Conservation (phyloP, 768 basidiomycete genomes). For the Leucocoprinus birnbaumii region DNA sequence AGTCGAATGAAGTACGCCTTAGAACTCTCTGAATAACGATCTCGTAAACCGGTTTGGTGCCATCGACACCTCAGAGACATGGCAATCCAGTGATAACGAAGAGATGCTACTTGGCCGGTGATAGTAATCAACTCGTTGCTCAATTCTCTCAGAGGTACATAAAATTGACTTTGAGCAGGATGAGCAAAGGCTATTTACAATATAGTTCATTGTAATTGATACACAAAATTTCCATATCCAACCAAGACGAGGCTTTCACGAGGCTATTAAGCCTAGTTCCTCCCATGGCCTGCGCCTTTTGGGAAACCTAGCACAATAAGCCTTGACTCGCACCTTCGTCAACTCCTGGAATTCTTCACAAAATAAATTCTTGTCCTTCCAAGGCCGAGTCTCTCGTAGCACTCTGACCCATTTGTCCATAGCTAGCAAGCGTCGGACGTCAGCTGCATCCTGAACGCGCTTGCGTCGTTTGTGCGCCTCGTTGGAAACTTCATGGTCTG, state of each 20-base stretch:
- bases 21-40: slow-evolving; percentile 1
- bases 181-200: too few species aligned
- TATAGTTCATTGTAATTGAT: too few species aligned
- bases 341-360: slow-evolving; percentile 25
- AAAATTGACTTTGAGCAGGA: too few species aligned
- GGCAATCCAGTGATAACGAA: not conserved
- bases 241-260: not conserved
- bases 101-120: too few species aligned
- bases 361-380: slow-evolving; percentile 24
- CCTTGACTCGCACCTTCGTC: slow-evolving; percentile 25
- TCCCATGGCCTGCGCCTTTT: slow-evolving; percentile 21
- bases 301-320: slow-evolving; percentile 24
- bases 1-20: not conserved
- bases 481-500: slow-evolving; percentile 30
- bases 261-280: slow-evolving; percentile 24
- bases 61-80: not conserved
- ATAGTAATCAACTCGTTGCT: too few species aligned
- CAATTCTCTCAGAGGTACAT: too few species aligned
- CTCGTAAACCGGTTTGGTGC: not conserved
- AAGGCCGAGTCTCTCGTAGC: slow-evolving; percentile 12
- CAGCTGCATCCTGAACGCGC: slow-evolving; percentile 27
- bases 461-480: slow-evolving; percentile 25
- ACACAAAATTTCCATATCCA: too few species aligned
- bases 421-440: slow-evolving; percentile 25
- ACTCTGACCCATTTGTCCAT: slow-evolving; percentile 15